A percentile compares a stretch with the other conserved stretches of the same genome.
phyloP scores from a whole-genome alignment of 2,329 filamentous ascomycete genomes.

The Incumbomyces lentus region DNA sequence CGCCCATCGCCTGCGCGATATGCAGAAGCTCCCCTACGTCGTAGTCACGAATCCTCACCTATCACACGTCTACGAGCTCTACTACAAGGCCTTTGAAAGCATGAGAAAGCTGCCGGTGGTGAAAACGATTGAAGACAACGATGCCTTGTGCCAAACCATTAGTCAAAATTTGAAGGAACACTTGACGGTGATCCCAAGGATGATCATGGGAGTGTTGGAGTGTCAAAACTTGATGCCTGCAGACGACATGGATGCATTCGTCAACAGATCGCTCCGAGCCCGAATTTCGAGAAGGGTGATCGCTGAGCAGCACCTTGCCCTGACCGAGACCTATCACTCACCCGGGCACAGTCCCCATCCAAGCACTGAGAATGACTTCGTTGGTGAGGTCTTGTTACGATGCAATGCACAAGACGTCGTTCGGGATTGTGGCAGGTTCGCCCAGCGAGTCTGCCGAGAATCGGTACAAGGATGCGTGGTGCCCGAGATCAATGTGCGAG shows the following conservation, averaged over 20 bases:
- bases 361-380: slow-evolving; percentile 67
- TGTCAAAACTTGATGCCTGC: slow-evolving; percentile 72
- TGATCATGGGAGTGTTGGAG: slow-evolving; percentile 89
- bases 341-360: slow-evolving; percentile 80
- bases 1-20: slow-evolving; percentile 88
- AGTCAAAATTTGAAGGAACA: slow-evolving; percentile 74
- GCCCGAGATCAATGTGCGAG: slow-evolving; percentile 71
- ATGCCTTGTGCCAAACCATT: slow-evolving; percentile 71
- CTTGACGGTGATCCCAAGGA: slow-evolving; percentile 81
- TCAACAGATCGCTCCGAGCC: slow-evolving; percentile 85
- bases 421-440: slow-evolving; percentile 66
- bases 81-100: slow-evolving; percentile 90
- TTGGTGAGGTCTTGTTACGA: slow-evolving; percentile 89
- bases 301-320: slow-evolving; percentile 88
- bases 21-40: slow-evolving; percentile 90
- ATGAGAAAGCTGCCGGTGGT: slow-evolving; percentile 79
- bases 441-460: slow-evolving; percentile 61
- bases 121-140: slow-evolving; percentile 78
- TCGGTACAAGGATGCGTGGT: slow-evolving; percentile 63
- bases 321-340: slow-evolving; percentile 88
- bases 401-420: slow-evolving; percentile 88
- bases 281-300: slow-evolving; percentile 93
- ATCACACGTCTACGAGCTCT: slow-evolving; percentile 88
- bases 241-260: slow-evolving; percentile 79
- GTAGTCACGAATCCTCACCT: slow-evolving; percentile 94